Evolutionary conservation across 2,329 filamentous ascomycete genomes (phyloP).

Genomic region (Penicillium aurantiogriseum): DNA sequence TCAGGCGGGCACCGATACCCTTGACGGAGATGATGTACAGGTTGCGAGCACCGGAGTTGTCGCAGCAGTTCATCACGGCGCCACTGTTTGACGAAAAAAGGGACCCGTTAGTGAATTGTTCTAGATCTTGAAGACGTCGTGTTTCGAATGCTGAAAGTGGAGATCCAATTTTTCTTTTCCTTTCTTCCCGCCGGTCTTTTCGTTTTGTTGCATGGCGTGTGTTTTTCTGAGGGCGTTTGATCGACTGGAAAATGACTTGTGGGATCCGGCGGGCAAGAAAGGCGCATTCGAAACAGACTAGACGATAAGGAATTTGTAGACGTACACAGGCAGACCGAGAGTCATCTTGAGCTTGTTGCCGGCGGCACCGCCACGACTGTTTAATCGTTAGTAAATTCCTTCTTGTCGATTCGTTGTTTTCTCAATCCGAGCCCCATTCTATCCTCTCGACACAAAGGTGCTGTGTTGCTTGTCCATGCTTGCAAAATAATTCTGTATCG

Average conservation of each 20-base stretch:
- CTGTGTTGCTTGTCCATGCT: slow-evolving; percentile 6
- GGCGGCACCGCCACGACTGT: slow-evolving; percentile 77
- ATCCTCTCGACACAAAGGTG: slow-evolving; percentile 9
- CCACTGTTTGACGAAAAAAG: slow-evolving; percentile 59
- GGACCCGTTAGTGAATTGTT: slow-evolving; percentile 21
- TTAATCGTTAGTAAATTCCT: slow-evolving; percentile 23
- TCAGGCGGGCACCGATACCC: slow-evolving; percentile 95
- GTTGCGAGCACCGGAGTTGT: slow-evolving; percentile 98
- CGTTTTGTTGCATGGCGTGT: not conserved
- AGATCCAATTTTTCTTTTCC: slow-evolving; percentile 1
- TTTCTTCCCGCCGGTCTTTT: slow-evolving; percentile 9
- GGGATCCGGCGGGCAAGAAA: slow-evolving; percentile 9
- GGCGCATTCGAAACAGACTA: slow-evolving; percentile 10
- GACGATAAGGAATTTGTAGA: slow-evolving; percentile 37
- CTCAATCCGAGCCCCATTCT: slow-evolving; percentile 6
- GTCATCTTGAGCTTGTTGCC: slow-evolving; percentile 99
- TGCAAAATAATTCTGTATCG: slow-evolving; percentile 11
- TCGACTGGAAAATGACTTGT: slow-evolving; percentile 16
- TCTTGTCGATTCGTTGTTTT: slow-evolving; percentile 7
- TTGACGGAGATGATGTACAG: slow-evolving; percentile 99
- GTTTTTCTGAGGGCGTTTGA: not conserved
- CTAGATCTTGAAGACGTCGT: slow-evolving; percentile 20
- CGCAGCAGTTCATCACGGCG: slow-evolving; percentile 99
- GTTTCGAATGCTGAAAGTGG: slow-evolving; percentile 14
- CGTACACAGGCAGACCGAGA: slow-evolving; percentile 99